phyloP scores from a whole-genome alignment of 106 monocot species.

The Dendrobium nobile region DNA sequence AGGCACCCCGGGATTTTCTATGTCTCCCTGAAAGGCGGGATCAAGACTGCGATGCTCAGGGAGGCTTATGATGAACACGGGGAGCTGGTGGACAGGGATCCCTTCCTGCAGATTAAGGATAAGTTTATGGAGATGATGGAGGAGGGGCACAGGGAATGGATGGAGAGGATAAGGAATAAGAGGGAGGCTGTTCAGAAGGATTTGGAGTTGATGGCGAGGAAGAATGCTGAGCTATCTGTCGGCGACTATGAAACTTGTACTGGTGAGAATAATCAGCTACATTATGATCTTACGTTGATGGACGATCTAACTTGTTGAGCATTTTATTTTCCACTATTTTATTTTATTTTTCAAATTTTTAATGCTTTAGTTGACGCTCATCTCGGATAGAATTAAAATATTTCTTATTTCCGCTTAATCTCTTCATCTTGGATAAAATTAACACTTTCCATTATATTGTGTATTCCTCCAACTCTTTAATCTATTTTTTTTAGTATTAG shows the following conservation, averaged over 20 bases:
- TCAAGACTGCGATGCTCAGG: conserved; percentile 83
- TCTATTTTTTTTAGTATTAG: no score
- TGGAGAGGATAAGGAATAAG: conserved; percentile 40
- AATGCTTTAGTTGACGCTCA: not conserved
- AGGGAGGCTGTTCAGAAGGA: conserved; percentile 36
- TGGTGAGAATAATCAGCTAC: not conserved
- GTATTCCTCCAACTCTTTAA: no score
- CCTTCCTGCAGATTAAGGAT: conserved; percentile 68
- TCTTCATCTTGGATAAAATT: not conserved
- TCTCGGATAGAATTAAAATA: not conserved
- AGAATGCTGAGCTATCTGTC: conserved; percentile 15
- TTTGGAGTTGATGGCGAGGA: conserved; percentile 25
- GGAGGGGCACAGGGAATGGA: conserved; percentile 58
- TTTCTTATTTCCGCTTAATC: not conserved
- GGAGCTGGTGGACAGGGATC: conserved; percentile 70
- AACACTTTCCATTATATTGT: no score
- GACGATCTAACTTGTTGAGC: not conserved
- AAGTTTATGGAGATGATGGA: conserved; percentile 67
- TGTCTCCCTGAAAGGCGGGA: conserved; percentile 80
- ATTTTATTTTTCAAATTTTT: not conserved
- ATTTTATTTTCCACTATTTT: not conserved
- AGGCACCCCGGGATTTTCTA: conserved; percentile 90
- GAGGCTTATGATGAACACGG: conserved; percentile 62
- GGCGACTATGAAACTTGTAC: not conserved
- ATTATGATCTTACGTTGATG: not conserved